phyloP scores from a whole-genome alignment of 2,329 filamentous ascomycete genomes.

The Exophiala sp. region DNA sequence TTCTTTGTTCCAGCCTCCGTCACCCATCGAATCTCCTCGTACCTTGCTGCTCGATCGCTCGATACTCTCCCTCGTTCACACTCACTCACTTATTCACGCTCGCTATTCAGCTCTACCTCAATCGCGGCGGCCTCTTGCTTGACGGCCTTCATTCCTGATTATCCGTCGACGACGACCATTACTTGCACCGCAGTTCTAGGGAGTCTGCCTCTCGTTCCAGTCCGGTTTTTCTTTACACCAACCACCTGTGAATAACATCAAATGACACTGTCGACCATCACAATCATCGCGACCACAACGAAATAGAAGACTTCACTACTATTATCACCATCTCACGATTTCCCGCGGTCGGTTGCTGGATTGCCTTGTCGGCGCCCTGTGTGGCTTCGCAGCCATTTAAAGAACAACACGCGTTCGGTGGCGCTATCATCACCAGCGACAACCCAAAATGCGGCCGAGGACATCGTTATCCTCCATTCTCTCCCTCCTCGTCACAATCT shows the following conservation, averaged over 20 bases:
- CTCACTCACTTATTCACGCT: slow-evolving; percentile 10
- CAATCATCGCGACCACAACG: too few species aligned
- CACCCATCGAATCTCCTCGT: slow-evolving; percentile 7
- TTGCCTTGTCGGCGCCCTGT: slow-evolving; percentile 20
- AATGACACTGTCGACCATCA: slow-evolving; percentile 20
- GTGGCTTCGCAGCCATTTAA: slow-evolving; percentile 2
- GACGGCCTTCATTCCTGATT: not conserved
- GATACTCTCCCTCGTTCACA: slow-evolving; percentile 5
- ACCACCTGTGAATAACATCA: slow-evolving; percentile 13
- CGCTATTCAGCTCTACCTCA: slow-evolving; percentile 13
- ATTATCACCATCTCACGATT: not conserved
- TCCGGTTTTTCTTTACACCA: slow-evolving; percentile 10
- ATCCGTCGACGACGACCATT: slow-evolving; percentile 8
- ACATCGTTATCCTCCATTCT: slow-evolving; percentile 21
- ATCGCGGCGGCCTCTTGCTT: not conserved
- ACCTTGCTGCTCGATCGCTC: slow-evolving; percentile 4
- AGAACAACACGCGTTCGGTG: slow-evolving; percentile 5
- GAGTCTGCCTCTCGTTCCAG: slow-evolving; percentile 19
- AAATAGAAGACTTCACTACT: slow-evolving; percentile 2
- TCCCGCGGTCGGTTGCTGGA: slow-evolving; percentile 2
- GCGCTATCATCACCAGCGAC: slow-evolving; percentile 6
- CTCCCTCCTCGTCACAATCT: slow-evolving; percentile 37
- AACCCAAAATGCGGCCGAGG: slow-evolving; percentile 21
- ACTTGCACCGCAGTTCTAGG: slow-evolving; percentile 6
- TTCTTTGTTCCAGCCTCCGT: slow-evolving; percentile 19